Evolutionary conservation across 345 rosid species (phyloP), one percentile per base, ranked within the genome.

Genomic region (Populus nigra): DNA sequence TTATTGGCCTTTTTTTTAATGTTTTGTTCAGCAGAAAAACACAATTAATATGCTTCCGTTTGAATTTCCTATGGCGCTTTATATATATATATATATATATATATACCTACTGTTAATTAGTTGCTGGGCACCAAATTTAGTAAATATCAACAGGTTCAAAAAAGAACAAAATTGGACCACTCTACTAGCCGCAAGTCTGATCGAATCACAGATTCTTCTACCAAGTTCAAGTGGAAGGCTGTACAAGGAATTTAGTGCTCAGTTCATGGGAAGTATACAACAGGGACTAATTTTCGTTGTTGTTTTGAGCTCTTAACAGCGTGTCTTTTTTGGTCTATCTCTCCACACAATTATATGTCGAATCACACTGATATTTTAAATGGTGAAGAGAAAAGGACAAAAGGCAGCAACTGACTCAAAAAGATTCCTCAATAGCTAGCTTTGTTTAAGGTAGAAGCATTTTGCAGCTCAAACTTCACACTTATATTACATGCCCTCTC

Each of bases 201-300:
- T 49, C 15, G n/a, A 49, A 67, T 59, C 45, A 66, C 50, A 73
- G 74, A 79, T 74, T 55, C 67, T 78, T 76, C 77, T 71, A 38
- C 43, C 65, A 39, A 10, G 65, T 84, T 84, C 85, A 84, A 82
- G 86, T 86, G 84, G 72, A 73, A 59, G 65, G 76, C 78, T 68
- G 77, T 61, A 73, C 57, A 65, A 65, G 27, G 76, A 67, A 33
- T 33, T 33, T 0, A 73, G 75, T 85, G 73, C 65, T 80, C 73
- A 29, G 82, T 69, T 82, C 76, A 69, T 80, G 80, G 82, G 77
- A 75, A 72, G 39, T 47, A 36, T 35, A n/a, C 69, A 73, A 68
- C 23, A 74, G 43, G 20, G 38, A 29, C 61, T 57, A 5, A 33
- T 31, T 41, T 72, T 35, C n/a, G 43, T 12, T 20, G 63, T 8